Base-by-base conservation (phyloP, 352 stramenopile genomes). In the Blastocystis sp. region DNA sequence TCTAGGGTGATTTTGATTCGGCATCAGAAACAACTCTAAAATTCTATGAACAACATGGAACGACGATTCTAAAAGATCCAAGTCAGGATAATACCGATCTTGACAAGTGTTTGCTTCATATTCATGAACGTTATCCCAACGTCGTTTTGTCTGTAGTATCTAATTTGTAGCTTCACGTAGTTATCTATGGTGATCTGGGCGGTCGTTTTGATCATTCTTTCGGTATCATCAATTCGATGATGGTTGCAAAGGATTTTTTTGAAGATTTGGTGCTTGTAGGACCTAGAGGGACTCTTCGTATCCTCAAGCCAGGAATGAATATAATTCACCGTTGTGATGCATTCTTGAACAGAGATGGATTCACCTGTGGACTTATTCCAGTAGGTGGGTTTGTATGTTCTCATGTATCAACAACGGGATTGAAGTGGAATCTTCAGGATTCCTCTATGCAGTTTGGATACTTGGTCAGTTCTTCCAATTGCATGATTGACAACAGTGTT, bases 141-240 rank as follows among this genome's bases (percentile, higher is more conserved):
- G 46, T 57, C 21, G 3, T 32, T 24, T 29, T 77, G n/a, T 21
- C 19, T 27, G 32, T 29, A 35, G 0, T 80, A 9, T 27, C 9
- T 69, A 16, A 63, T 32, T 29, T 19, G 7, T 42, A 69, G 75
- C 37, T 86, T 27, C 61, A 32, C 6, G 75, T 75, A n/a, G 35
- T 86, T 2, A 46, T 86, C 27, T 86, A 75, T 54, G 75, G 75
- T 24, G 75, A 86, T 49, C 49, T 86, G 61, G 75, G 75, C 39
- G 75, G 75, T 86, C 75, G 75, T 75, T 75, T 86, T 35, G 75
- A 86, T 49, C 75, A 86, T 69, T 61, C 75, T 54, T 86, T 86
- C 71, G 61, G 61, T 27, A 75, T 86, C 52, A 35, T 86, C 27
- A 86, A 86, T 46, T 86, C 75, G n/a, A 21, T 86, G 42, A 75